Conservation (phyloP, 2,329 filamentous ascomycete genomes). For the Xylariaceae sp. region DNA sequence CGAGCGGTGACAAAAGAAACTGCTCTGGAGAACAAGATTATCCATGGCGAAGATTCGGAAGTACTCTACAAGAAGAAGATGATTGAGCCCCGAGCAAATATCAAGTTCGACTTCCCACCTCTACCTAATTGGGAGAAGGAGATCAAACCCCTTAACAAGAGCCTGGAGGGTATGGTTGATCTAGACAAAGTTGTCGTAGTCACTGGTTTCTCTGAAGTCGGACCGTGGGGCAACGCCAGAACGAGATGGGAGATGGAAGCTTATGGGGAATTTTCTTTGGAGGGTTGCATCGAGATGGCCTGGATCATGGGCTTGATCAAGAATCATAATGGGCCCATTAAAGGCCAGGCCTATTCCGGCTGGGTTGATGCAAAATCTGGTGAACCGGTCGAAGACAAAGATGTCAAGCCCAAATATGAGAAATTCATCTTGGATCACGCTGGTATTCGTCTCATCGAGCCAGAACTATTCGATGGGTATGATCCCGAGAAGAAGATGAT, state of each 20-base stretch:
- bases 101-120: slow-evolving; percentile 93
- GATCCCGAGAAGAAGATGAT: slow-evolving; percentile 98
- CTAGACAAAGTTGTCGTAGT: slow-evolving; percentile 97
- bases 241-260: slow-evolving; percentile 99
- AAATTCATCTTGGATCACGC: slow-evolving; percentile 94
- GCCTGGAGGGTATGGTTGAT: slow-evolving; percentile 96
- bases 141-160: slow-evolving; percentile 80
- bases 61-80: slow-evolving; percentile 91
- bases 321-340: slow-evolving; percentile 94
- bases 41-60: slow-evolving; percentile 92
- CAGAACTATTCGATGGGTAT: slow-evolving; percentile 93
- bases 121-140: slow-evolving; percentile 91
- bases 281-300: slow-evolving; percentile 98
- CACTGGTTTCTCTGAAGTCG: slow-evolving; percentile 92
- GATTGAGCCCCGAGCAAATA: slow-evolving; percentile 91
- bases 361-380: slow-evolving; percentile 95
- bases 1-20: slow-evolving; percentile 94
- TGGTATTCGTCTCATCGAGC: slow-evolving; percentile 95
- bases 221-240: slow-evolving; percentile 97
- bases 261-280: slow-evolving; percentile 91
- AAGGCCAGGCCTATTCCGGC: slow-evolving; percentile 93
- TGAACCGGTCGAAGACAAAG: slow-evolving; percentile 96
- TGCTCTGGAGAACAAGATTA: slow-evolving; percentile 92
- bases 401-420: slow-evolving; percentile 96
- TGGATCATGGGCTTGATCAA: slow-evolving; percentile 99